These are phyloP conservation scores for Colletotrichum gigasporum DNA, from an alignment of 2,329 filamentous ascomycete species.

Conservation along the genomic window DNA sequence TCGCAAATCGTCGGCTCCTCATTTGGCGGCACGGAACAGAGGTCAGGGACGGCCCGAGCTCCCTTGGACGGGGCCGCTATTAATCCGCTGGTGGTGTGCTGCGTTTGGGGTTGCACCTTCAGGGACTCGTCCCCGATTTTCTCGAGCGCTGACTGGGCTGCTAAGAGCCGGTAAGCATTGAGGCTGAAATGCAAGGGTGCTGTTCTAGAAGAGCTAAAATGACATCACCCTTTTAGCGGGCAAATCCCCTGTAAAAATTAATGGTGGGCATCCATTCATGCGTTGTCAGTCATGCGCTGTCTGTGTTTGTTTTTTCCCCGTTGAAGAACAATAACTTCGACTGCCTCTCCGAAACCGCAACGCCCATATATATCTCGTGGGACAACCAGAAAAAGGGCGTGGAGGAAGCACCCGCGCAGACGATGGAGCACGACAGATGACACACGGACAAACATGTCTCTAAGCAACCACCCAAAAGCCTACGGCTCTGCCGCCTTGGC, in stretches of 20 bases:
- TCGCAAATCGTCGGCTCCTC: constrained; percentile 23
- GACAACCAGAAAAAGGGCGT: not conserved
- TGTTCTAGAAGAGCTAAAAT: constrained; percentile 15
- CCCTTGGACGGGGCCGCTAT: constrained; percentile 30
- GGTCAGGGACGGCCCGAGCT: constrained; percentile 37
- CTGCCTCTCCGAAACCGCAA: constrained; percentile 12
- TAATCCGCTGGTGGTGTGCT: constrained; percentile 24
- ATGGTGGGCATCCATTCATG: not conserved
- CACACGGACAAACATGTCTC: constrained; percentile 59
- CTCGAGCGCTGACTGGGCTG: not conserved
- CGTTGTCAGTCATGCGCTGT: constrained; percentile 19
- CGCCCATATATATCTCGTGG: too few species aligned
- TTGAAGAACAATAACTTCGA: too few species aligned
- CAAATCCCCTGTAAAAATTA: constrained; percentile 18
- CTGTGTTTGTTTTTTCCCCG: not conserved
- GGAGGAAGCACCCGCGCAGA: not conserved
- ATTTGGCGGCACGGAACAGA: constrained; percentile 17
- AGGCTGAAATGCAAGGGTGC: constrained; percentile 26
- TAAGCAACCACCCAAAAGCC: constrained; percentile 68
- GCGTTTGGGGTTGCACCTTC: not conserved
- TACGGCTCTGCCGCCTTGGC: constrained; percentile 74
- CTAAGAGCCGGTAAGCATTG: not conserved
- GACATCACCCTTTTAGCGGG: constrained; percentile 25
- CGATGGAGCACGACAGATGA: constrained; percentile 28
- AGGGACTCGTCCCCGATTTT: not conserved